These are phyloP conservation scores for Macrolepiota albuminosa DNA, from an alignment of 768 basidiomycete species.

Conservation along the genomic window DNA sequence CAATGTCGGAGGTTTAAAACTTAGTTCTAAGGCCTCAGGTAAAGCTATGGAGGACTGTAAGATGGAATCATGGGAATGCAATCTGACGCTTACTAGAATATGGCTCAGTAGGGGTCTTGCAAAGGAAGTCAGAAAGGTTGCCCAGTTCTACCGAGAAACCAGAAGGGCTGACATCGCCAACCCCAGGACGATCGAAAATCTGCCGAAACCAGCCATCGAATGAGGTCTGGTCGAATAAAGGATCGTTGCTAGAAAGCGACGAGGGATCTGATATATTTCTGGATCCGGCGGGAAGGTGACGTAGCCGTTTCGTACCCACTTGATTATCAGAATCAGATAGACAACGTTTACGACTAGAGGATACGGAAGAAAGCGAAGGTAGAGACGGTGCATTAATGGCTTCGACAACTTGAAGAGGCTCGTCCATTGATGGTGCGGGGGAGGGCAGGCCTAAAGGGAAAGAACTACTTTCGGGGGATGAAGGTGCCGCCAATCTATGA, in stretches of 20 bases:
- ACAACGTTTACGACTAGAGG: slow-evolving; percentile 30
- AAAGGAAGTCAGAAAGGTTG: slow-evolving; percentile 16
- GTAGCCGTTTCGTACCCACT: slow-evolving; percentile 23
- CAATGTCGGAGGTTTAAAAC: no score
- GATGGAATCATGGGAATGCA: not conserved
- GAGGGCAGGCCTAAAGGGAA: slow-evolving; percentile 7
- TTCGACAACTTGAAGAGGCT: not conserved
- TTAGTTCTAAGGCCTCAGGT: no score
- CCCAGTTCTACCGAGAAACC: slow-evolving; percentile 30
- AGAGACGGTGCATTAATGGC: not conserved
- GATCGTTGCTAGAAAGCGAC: slow-evolving; percentile 10
- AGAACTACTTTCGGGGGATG: not conserved
- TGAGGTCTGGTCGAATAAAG: slow-evolving; percentile 13
- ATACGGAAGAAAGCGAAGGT: not conserved
- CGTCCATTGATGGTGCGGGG: slow-evolving; percentile 8
- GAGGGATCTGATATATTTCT: slow-evolving; percentile 26
- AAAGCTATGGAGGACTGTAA: not conserved
- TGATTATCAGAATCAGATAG: slow-evolving; percentile 26
- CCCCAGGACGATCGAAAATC: slow-evolving; percentile 21
- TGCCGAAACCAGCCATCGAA: slow-evolving; percentile 33
- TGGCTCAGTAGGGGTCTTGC: not conserved
- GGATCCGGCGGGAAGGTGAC: slow-evolving; percentile 13
- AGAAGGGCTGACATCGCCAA: slow-evolving; percentile 18
- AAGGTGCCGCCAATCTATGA: not conserved
- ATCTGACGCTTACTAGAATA: no score